A percentile compares a stretch with the other conserved stretches of the same genome.
Evolutionary conservation across 2,329 filamentous ascomycete genomes (phyloP).

Genomic region (Diaporthe humulicola): DNA sequence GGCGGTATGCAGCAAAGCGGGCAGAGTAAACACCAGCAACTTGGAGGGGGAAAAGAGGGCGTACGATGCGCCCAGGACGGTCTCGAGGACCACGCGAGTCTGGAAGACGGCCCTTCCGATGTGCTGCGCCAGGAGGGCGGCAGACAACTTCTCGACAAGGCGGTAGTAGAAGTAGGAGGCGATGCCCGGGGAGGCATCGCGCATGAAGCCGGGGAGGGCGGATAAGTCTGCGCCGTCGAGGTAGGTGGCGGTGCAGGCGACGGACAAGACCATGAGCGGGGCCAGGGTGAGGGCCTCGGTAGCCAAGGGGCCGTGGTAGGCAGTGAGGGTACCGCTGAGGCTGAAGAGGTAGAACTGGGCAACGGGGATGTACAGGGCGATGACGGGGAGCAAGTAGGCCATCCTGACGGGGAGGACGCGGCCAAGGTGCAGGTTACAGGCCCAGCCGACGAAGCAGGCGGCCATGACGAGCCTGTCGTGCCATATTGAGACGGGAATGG

Average conservation of each 20-base stretch:
- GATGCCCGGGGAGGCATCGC: slow-evolving; percentile 75
- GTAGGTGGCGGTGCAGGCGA: slow-evolving; percentile 73
- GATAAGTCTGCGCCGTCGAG: slow-evolving; percentile 73
- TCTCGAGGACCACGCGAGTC: slow-evolving; percentile 79
- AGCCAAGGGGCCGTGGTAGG: slow-evolving; percentile 78
- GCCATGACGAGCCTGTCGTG: slow-evolving; percentile 77
- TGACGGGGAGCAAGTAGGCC: slow-evolving; percentile 73
- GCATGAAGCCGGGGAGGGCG: slow-evolving; percentile 66
- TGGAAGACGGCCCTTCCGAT: slow-evolving; percentile 75
- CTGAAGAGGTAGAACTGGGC: slow-evolving; percentile 80
- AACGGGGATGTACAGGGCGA: slow-evolving; percentile 81
- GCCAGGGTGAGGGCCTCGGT: slow-evolving; percentile 82
- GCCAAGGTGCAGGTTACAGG: slow-evolving; percentile 71
- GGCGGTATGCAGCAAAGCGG: slow-evolving; percentile 79
- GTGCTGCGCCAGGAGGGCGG: slow-evolving; percentile 57
- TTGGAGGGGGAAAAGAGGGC: slow-evolving; percentile 77
- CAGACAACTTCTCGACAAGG: slow-evolving; percentile 57
- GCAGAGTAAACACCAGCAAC: slow-evolving; percentile 75
- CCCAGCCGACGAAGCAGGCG: slow-evolving; percentile 79
- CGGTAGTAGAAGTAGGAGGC: slow-evolving; percentile 76
- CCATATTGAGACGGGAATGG: slow-evolving; percentile 80
- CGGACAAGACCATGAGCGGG: slow-evolving; percentile 74
- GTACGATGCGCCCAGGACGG: slow-evolving; percentile 75
- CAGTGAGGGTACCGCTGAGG: slow-evolving; percentile 75
- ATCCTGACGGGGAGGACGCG: slow-evolving; percentile 63